A percentile compares a stretch with the other conserved stretches of the same genome.
Conservation (phyloP, 2,329 filamentous ascomycete species). For the Phialophora expanda region DNA sequence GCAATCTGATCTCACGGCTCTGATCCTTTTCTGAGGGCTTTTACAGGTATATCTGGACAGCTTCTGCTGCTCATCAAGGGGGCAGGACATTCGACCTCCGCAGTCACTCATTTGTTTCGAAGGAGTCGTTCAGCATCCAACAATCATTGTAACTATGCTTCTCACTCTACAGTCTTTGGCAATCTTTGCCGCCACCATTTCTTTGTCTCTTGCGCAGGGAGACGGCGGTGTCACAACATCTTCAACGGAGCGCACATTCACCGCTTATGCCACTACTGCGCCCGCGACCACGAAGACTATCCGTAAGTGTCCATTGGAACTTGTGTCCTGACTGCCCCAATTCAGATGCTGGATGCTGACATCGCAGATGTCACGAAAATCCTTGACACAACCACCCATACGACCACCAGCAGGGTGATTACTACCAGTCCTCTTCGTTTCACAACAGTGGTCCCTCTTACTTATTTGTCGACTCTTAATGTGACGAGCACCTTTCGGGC, state of each 20-base stretch:
- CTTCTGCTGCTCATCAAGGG: not conserved
- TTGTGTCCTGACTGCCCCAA: not conserved
- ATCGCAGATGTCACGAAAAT: not conserved
- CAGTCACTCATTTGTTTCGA: not conserved
- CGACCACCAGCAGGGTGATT: not conserved
- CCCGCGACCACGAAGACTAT: not conserved
- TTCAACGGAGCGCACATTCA: not conserved
- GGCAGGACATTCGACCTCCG: not conserved
- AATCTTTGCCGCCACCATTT: not conserved
- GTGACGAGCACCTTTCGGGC: not conserved
- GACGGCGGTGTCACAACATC: not conserved
- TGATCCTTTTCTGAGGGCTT: not conserved
- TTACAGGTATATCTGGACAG: not conserved
- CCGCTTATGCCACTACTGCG: not conserved
- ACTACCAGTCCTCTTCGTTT: slow-evolving; percentile 6
- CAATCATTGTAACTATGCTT: not conserved
- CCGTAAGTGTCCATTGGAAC: not conserved
- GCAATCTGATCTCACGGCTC: not conserved
- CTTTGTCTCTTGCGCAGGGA: not conserved
- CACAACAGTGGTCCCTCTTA: not conserved
- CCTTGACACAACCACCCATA: not conserved
- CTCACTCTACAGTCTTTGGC: not conserved
- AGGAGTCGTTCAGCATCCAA: not conserved
- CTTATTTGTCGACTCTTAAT: not conserved
- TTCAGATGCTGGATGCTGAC: too few relatives aligned